Evolutionary conservation across 1,284 basidiomycete species (phyloP).

Genomic region (Cystobasidiaceae sp.): DNA sequence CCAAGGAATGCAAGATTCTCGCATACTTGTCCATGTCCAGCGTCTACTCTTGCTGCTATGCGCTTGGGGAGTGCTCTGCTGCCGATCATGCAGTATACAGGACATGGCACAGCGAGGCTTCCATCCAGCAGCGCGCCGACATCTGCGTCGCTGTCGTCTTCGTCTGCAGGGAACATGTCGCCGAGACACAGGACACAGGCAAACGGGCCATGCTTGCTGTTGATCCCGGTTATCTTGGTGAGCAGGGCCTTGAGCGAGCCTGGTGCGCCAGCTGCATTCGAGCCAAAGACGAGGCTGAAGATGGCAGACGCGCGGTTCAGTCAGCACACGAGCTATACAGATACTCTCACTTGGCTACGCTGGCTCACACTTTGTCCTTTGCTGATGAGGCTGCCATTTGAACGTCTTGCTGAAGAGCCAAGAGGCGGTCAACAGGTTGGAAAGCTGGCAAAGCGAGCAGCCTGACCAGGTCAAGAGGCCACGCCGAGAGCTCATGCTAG

Average conservation of each 20-base stretch:
- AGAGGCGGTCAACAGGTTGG: not conserved
- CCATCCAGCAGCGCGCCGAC: slow-evolving; percentile 60
- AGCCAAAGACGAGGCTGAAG: slow-evolving; percentile 69
- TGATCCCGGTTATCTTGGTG: slow-evolving; percentile 74
- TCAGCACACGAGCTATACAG: not conserved
- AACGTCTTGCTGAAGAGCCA: not conserved
- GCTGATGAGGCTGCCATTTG: slow-evolving; percentile 10
- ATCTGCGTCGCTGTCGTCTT: slow-evolving; percentile 54
- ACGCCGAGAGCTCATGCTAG: too few relatives aligned
- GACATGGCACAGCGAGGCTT: slow-evolving; percentile 70
- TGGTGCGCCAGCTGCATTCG: slow-evolving; percentile 52
- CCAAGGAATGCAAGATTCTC: slow-evolving; percentile 78
- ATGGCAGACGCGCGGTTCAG: not conserved
- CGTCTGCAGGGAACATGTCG: slow-evolving; percentile 71
- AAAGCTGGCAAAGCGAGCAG: too few relatives aligned
- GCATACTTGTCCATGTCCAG: slow-evolving; percentile 69
- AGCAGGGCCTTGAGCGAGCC: slow-evolving; percentile 70
- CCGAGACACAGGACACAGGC: slow-evolving; percentile 79
- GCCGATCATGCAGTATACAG: slow-evolving; percentile 89
- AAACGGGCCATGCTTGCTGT: slow-evolving; percentile 92
- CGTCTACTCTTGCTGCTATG: slow-evolving; percentile 66
- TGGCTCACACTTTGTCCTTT: slow-evolving; percentile 30
- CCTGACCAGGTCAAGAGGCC: too few relatives aligned
- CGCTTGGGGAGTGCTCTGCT: slow-evolving; percentile 63
- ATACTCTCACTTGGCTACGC: not conserved